Conservation (phyloP, 352 stramenopile genomes). For the Phytophthora vignae region DNA sequence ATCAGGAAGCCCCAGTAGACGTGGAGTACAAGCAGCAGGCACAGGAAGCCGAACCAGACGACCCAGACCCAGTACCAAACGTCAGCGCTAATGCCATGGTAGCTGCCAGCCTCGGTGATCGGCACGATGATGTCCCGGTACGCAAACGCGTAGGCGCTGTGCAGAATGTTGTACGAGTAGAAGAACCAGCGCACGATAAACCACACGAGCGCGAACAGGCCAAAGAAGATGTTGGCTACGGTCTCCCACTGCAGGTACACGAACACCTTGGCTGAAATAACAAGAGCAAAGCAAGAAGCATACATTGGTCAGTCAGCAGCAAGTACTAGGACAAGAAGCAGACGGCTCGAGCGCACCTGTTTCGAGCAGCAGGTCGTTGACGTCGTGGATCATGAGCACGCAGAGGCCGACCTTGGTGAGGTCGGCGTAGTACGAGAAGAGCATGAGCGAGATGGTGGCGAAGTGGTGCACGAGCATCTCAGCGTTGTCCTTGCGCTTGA, state of each 20-base stretch:
- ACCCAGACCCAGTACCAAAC: slow-evolving; percentile 70
- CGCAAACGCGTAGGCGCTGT: slow-evolving; percentile 58
- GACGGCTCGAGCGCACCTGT: slow-evolving; percentile 24
- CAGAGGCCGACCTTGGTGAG: slow-evolving; percentile 76
- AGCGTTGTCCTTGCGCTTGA: slow-evolving; percentile 86
- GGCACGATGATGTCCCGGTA: slow-evolving; percentile 61
- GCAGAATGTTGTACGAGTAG: slow-evolving; percentile 81
- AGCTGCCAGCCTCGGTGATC: slow-evolving; percentile 53
- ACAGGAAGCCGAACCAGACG: slow-evolving; percentile 63
- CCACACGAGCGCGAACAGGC: slow-evolving; percentile 72
- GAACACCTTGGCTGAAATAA: slow-evolving; percentile 72
- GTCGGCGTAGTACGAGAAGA: slow-evolving; percentile 79
- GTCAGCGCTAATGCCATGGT: slow-evolving; percentile 40
- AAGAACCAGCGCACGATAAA: slow-evolving; percentile 78
- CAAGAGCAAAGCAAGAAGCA: slow-evolving; percentile 1
- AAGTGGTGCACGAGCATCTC: slow-evolving; percentile 88
- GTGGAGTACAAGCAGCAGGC: slow-evolving; percentile 72
- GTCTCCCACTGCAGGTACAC: slow-evolving; percentile 77
- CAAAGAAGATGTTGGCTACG: slow-evolving; percentile 78
- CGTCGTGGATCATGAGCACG: slow-evolving; percentile 86
- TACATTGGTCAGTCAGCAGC: slow-evolving; percentile 4
- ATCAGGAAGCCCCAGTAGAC: slow-evolving; percentile 84
- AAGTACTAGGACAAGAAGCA: slow-evolving; percentile 2
- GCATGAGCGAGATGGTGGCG: slow-evolving; percentile 79
- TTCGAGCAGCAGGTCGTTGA: slow-evolving; percentile 79